Base-by-base conservation (phyloP, 1,139 yeast genomes). In the Suhomyces kunorum region DNA sequence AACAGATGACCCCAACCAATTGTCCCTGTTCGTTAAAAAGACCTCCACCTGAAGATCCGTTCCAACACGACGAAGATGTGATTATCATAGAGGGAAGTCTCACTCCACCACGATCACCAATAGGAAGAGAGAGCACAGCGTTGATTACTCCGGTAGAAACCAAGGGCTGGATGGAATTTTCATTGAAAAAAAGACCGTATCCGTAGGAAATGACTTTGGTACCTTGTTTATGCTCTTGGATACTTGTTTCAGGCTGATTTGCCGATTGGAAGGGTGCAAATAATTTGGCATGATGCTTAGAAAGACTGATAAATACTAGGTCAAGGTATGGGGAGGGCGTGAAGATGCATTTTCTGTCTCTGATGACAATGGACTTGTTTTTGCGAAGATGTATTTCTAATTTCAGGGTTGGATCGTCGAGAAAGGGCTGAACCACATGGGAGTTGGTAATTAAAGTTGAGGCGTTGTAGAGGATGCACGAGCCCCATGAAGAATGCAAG, bases 41-140 rank as follows among this genome's bases (percentile, higher is more conserved):
- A 0, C 83, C 87, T 0, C 90, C 90, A 0, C 90, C 90, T 1
- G 86, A 80, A 2, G 88, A 81, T 0, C 90, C 90, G 51, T 83
- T 82, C 87, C 88, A 83, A 58, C 88, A 83, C 8, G 81, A 71
- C 0, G 87, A 74, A 0, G 86, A 74, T 0, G 80, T 66, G 0
- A 81, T 61, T 1, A 80, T 49, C 59, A 83, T 56, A 0, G 73
- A 42, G 5, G 36, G 30, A 12, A 26, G n/a, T 9, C 11, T n/a
- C 7, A 24, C 16, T 12, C 12, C 8, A 1, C 14, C 28, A 8
- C 16, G 23, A 24, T 23, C 34, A 1, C 39, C 34, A 2, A 52
- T 36, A 1, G 54, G 54, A 18, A 57, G 38, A 4, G 36, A 22
- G 18, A 55, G 45, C 5, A 48, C 53, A 16, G 66, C 54, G 13